Percentiles rank a stretch among this genome's conserved stretches.
Evolutionary conservation across 2,329 filamentous ascomycete species (phyloP).

Genomic region (Hypoxylon sp.): DNA sequence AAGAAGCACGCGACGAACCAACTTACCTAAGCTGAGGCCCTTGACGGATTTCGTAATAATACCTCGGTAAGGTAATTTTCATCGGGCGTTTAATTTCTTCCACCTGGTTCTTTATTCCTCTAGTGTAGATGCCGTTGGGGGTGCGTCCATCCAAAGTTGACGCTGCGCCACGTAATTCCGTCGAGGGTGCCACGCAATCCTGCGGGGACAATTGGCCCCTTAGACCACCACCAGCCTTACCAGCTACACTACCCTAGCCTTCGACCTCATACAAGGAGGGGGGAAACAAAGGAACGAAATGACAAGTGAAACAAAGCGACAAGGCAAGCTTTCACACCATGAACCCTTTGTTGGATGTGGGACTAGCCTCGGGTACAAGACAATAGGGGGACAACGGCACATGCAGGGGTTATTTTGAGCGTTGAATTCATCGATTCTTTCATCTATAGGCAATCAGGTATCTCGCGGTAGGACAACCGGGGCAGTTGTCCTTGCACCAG

Average conservation of each 20-base stretch:
- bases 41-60: neutral
- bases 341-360: neutral
- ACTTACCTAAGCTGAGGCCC: neutral
- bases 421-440: conserved; percentile 20
- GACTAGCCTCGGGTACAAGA: conserved; percentile 1
- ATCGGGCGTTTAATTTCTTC: neutral
- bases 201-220: conserved; percentile 17
- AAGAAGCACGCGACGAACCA: neutral
- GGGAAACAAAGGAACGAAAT: conserved; percentile 8
- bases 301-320: conserved; percentile 8
- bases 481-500: conserved; percentile 31
- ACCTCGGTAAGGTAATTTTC: conserved; percentile 15
- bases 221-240: too few relatives aligned
- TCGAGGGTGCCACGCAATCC: conserved; percentile 28
- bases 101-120: conserved; percentile 20
- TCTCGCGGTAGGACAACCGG: conserved; percentile 28
- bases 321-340: conserved; percentile 9
- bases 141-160: neutral
- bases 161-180: conserved; percentile 14
- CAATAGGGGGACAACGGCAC: conserved; percentile 15
- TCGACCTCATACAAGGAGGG: neutral
- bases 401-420: neutral
- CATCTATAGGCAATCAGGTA: conserved; percentile 27
- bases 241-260: conserved; percentile 7
- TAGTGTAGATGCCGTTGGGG: neutral